Base-by-base conservation (phyloP, 192 early-diverging fungal genomes). In the Dispira parvispora region DNA sequence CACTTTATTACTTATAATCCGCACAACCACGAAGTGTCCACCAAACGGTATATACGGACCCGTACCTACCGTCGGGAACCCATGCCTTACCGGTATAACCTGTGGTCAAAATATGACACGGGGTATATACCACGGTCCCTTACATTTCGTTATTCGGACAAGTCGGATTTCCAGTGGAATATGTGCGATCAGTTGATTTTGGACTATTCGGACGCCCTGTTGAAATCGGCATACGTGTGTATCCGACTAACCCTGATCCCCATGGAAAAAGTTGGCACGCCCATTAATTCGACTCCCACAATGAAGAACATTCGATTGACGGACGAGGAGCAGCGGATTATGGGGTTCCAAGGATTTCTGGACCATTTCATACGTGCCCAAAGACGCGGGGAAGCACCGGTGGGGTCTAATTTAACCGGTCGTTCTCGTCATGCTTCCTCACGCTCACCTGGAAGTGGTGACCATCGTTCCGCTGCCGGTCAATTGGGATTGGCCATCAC, bases 231-330 rank as follows among this genome's bases (percentile, higher is more conserved):
- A 62, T 98, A 87, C 71, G 94, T 89, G 89, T 75, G 94, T 11
- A 81, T 90, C 0, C 78, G 96, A 3, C 97, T 95, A 68, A 75
- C 96, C 27, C 69, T 98, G 26, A 87, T 97, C 46, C 96, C 96
- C 2, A 60, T 81, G 21, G 88, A 92, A 61, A 67, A 71, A 28
- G 65, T 87, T 14, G 76, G 84, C 3, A 61, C 67, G 27, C 78
- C 75, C 44, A 70, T 69, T 32, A 68, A 76, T 27, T 63, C 76
- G 20, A 82, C 75, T 58, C 65, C 75, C 14, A 3, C 26, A 13
- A 80, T 78, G 27, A 67, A 78, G 8, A 75, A 73, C 53, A 80
- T 85, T 63, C 67, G 79, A 11, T 63, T 98, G 53, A 83, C 91
- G 61, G 87, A 91, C 6, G 94, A 97, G 62, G 96, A 98, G 64